These are phyloP conservation scores for Neonectria punicea DNA, from an alignment of 2,329 filamentous ascomycete genomes.

Conservation along the genomic window DNA sequence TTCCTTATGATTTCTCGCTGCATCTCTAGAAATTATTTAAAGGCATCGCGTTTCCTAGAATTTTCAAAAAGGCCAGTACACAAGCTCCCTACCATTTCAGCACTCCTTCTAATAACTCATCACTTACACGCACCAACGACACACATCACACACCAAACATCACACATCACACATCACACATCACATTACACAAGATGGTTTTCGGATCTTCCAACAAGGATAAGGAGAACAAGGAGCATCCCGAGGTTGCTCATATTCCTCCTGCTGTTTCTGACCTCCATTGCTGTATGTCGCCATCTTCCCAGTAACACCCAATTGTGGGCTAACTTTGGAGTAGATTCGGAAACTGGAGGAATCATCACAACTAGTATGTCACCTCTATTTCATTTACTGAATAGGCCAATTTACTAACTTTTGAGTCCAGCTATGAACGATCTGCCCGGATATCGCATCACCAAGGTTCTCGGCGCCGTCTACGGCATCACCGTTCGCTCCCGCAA, in stretches of 20 bases:
- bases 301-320: too few species aligned
- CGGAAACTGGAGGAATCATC: constrained; percentile 70
- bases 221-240: constrained; percentile 37
- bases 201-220: constrained; percentile 38
- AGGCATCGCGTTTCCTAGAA: background rate
- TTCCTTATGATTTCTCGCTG: too few species aligned
- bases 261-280: constrained; percentile 59
- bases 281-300: constrained; percentile 52
- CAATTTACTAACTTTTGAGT: background rate
- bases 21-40: background rate
- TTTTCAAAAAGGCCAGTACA: background rate
- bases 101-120: background rate
- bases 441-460: constrained; percentile 66
- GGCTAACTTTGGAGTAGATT: constrained; percentile 47
- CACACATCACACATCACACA: background rate
- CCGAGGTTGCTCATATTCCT: constrained; percentile 51
- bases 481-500: constrained; percentile 68
- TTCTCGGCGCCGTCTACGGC: constrained; percentile 68
- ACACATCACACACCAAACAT: background rate
- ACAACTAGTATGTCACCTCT: constrained; percentile 57
- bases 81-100: background rate
- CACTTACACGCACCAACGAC: background rate
- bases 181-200: constrained; percentile 35
- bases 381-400: too few species aligned
- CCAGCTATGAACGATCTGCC: constrained; percentile 70